Percentiles rank a stretch among this genome's conserved stretches.
Conservation (phyloP, 192 early-diverging fungal species). For the Coemansia sp. region DNA sequence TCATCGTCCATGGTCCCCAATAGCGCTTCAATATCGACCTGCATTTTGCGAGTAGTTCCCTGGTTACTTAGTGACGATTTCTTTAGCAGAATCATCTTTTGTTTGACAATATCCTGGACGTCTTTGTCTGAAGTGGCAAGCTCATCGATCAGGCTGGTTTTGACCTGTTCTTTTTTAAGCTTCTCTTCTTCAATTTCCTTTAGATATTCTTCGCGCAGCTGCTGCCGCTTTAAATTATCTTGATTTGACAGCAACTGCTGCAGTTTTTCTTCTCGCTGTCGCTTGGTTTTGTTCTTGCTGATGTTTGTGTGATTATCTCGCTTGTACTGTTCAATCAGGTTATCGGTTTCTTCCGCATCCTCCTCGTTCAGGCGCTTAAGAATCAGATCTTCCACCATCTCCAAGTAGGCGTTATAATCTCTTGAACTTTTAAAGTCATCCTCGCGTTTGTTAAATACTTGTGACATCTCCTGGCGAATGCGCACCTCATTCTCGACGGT, state of each 20-base stretch:
- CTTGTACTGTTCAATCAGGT: slow-evolving; percentile 71
- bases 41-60: slow-evolving; percentile 21
- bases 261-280: slow-evolving; percentile 61
- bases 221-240: slow-evolving; percentile 54
- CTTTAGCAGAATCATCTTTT: slow-evolving; percentile 43
- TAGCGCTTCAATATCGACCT: slow-evolving; percentile 34
- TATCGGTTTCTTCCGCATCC: slow-evolving; percentile 80
- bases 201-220: slow-evolving; percentile 68
- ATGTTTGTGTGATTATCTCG: slow-evolving; percentile 81
- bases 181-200: slow-evolving; percentile 72
- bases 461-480: slow-evolving; percentile 71
- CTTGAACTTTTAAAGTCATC: slow-evolving; percentile 79
- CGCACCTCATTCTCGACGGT: slow-evolving; percentile 92
- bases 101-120: slow-evolving; percentile 49
- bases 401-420: slow-evolving; percentile 88
- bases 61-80: slow-evolving; percentile 43
- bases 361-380: slow-evolving; percentile 85
- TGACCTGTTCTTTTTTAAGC: slow-evolving; percentile 63
- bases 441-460: slow-evolving; percentile 84
- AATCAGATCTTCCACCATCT: slow-evolving; percentile 77
- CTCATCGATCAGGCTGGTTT: slow-evolving; percentile 72
- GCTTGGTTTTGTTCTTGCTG: slow-evolving; percentile 57
- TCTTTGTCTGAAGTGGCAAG: slow-evolving; percentile 57
- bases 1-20: slow-evolving; percentile 25
- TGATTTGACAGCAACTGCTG: slow-evolving; percentile 55